A percentile compares a stretch with the other conserved stretches of the same genome.
These are phyloP conservation scores for Ulota crispa DNA, from an alignment of 225 moss, liverwort and hornwort genomes.

Conservation along the genomic window DNA sequence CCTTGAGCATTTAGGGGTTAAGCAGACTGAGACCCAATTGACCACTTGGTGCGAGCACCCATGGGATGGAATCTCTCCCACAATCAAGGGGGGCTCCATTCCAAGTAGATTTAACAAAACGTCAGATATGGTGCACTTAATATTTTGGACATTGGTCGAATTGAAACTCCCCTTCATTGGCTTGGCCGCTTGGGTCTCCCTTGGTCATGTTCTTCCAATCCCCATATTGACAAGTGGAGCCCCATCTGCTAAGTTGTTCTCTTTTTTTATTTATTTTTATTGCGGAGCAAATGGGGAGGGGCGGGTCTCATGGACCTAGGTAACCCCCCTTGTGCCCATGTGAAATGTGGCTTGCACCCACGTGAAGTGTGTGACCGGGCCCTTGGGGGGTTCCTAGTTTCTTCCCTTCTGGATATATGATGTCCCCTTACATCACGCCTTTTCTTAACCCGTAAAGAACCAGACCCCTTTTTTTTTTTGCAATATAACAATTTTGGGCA, in stretches of 20 bases:
- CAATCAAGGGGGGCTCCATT: no score
- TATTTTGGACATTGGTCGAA: not conserved
- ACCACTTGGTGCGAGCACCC: no score
- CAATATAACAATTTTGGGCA: no score
- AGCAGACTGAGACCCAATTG: no score
- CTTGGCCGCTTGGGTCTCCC: not conserved
- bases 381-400: not conserved
- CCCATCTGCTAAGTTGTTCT: not conserved
- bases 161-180: not conserved
- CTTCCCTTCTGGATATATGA: not conserved
- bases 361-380: slow-evolving; percentile 6
- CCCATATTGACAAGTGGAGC: not conserved
- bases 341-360: slow-evolving; percentile 16
- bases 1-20: no score
- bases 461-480: no score
- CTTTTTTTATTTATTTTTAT: not conserved
- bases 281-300: not conserved
- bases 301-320: not conserved
- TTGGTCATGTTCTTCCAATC: not conserved
- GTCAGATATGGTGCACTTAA: not conserved
- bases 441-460: no score
- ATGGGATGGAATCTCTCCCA: no score
- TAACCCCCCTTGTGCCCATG: not conserved
- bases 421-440: not conserved
- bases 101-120: not conserved